Percentiles rank a stretch among this genome's conserved stretches.
Conservation (phyloP, 345 rosid genomes). For the Excoecaria cochinchinensis region DNA sequence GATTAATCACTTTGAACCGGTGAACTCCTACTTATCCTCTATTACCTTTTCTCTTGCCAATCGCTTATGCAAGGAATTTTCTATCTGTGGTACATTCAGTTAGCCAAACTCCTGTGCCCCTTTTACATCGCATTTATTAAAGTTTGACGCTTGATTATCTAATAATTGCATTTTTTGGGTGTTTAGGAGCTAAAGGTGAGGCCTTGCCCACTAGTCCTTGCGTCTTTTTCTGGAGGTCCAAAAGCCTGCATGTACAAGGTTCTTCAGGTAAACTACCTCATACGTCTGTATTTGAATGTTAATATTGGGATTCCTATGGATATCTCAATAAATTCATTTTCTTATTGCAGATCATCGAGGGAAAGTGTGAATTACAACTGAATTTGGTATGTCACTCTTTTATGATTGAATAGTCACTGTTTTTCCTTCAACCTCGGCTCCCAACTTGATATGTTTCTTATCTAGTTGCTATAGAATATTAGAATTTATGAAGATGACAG, state of each 20-base stretch:
- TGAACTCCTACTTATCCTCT: neutral
- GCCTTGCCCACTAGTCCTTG: conserved; percentile 74
- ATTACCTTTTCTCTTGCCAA: neutral
- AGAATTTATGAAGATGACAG: neutral
- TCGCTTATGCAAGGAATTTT: neutral
- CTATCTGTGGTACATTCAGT: neutral
- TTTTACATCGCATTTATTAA: neutral
- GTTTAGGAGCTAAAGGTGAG: conserved; percentile 70
- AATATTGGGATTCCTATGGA: neutral
- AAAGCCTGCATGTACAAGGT: conserved; percentile 90
- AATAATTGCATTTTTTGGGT: conserved; percentile 6
- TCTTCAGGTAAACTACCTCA: conserved; percentile 62
- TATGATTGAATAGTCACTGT: neutral
- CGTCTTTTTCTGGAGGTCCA: conserved; percentile 90
- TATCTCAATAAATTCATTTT: conserved; percentile 4
- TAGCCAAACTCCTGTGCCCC: neutral
- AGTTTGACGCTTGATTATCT: conserved; percentile 10
- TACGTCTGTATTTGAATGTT: neutral
- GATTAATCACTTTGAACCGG: neutral
- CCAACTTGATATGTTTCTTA: neutral
- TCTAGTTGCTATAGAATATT: neutral
- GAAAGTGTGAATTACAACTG: conserved; percentile 46
- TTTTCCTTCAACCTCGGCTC: neutral
- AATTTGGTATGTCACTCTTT: conserved; percentile 43
- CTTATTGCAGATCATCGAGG: conserved; percentile 66